These are phyloP conservation scores for Leptographium procerum DNA, from an alignment of 2,329 filamentous ascomycete genomes.

Conservation along the genomic window DNA sequence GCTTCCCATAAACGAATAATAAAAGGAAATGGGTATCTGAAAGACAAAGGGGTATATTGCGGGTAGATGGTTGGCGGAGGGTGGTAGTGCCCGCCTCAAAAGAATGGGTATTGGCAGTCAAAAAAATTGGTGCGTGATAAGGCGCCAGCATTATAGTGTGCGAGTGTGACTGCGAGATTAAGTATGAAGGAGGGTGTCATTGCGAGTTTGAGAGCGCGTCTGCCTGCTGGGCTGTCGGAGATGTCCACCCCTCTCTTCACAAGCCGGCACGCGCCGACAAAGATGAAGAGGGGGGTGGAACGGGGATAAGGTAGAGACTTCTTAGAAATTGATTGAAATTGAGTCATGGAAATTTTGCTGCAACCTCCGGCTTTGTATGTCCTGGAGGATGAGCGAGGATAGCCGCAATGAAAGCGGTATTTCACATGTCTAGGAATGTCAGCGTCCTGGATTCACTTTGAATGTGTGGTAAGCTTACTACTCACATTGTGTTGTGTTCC, in stretches of 20 bases:
- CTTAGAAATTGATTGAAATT: neutral
- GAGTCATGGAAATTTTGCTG: too few relatives aligned
- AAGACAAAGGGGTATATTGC: neutral
- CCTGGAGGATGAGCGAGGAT: too few relatives aligned
- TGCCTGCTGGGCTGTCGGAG: neutral
- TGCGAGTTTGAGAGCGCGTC: neutral
- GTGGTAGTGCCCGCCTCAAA: neutral
- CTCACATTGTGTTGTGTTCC: neutral
- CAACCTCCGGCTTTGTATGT: too few relatives aligned
- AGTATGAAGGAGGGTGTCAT: neutral
- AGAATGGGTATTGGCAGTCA: neutral
- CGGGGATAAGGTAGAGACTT: neutral
- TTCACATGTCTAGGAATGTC: too few relatives aligned
- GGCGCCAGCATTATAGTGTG: neutral
- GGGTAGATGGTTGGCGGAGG: neutral
- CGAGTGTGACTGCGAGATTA: neutral
- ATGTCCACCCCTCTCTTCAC: neutral
- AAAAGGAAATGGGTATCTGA: constrained; percentile 1
- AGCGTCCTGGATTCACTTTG: too few relatives aligned
- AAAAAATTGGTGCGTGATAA: neutral
- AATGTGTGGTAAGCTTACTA: neutral
- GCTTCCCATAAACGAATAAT: neutral
- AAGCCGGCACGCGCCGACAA: neutral
- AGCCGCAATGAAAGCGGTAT: too few relatives aligned
- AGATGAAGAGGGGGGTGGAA: neutral